Evolutionary conservation across 2,329 filamentous ascomycete species (phyloP), one percentile per base, ranked within the genome.

Genomic region (Stagonosporopsis vannaccii): DNA sequence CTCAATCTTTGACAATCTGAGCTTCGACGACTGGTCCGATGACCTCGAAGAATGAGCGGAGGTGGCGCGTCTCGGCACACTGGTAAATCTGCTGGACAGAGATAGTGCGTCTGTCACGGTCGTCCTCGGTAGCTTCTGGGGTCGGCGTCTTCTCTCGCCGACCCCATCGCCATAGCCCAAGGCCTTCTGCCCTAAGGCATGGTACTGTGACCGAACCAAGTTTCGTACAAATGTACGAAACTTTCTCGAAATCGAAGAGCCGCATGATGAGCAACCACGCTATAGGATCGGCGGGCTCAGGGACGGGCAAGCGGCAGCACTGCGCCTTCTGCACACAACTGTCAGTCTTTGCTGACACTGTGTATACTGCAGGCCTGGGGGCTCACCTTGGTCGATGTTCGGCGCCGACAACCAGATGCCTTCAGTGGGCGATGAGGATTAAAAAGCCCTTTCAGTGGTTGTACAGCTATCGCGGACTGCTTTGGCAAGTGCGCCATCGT

Each of bases 11-110:
- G 48, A 99, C 95, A 71, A 99, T 99, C 81, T 98, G 95, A 46
- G 95, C 95, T 77, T 98, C 95, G 69, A 95, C 96, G 51, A 99
- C 95, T 36, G 91, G 88, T 62, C 95, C 95, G 69, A 95, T 90
- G 78, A 94, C 93, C 76, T 97, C 92, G 73, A 99, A 99, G 77
- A 99, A 99, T 60, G 88, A 86, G 77, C 96, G 94, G 62, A 99
- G 84, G 77, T 98, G 92, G 72, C 92, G 92, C 52, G 91, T 97
- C 68, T 94, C 89, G 64, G 98, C 85, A 72, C 95, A 91, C 66
- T 93, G 92, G 66, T 95, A 95, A 73, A 99, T 89, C 79, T 99
- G 95, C 81, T 99, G 95, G 51, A 99, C 95, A 75, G 99, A 99
- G 57, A 99, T 92, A 56, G 95, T 99, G 70, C 95, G 90, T 69